Base-by-base conservation (phyloP, 139 green algal genomes). In the Coelastrella sp. region DNA sequence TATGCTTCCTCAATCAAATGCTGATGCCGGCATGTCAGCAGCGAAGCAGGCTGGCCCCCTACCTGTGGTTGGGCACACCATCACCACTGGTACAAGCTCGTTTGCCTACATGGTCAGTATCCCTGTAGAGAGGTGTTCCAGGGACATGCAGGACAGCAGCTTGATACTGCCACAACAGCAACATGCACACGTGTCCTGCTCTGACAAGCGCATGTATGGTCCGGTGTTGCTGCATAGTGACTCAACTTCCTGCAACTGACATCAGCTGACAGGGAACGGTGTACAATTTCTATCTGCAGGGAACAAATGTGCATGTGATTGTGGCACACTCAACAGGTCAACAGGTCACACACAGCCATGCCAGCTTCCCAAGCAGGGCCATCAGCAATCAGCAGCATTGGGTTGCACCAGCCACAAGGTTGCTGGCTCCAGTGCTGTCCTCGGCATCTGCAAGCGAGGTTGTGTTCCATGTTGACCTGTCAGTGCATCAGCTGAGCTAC, bases 91-190 rank as follows among this genome's bases (percentile, higher is more conserved):
- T 70, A 86, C 92, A 14, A 93, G 87, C 76, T 92, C 90, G 0
- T 96, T 96, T 91, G 94, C 94, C 15, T 96, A 94, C 91, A 95
- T 95, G 93, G 78, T 80, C n/a, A 17, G 74, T 78, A 49, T 20
- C 24, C 19, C 70, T 25, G 70, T 25, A 78, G 70, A 78, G 17
- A 25, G 19, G 20, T 35, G 17, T 78, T 12, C 15, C 12, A 72
- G 12, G 15, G 12, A 72, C 63, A 72, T 72, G 63, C 63, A 14
- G 12, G 12, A 14, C 15, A 72, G 63, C 63, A 72, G 15, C 12
- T 17, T 22, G 63, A 22, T 17, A 12, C n/a, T 6, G 24, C 78
- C 35, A 49, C 35, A 49, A 49, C 35, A 49, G 35, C 35, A 49
- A 49, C 35, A 49, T 84, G 78, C 78, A 65, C 15, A 65, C 9